Evolutionary conservation across 768 basidiomycete genomes (phyloP).

Genomic region (Dioszegia hungarica): DNA sequence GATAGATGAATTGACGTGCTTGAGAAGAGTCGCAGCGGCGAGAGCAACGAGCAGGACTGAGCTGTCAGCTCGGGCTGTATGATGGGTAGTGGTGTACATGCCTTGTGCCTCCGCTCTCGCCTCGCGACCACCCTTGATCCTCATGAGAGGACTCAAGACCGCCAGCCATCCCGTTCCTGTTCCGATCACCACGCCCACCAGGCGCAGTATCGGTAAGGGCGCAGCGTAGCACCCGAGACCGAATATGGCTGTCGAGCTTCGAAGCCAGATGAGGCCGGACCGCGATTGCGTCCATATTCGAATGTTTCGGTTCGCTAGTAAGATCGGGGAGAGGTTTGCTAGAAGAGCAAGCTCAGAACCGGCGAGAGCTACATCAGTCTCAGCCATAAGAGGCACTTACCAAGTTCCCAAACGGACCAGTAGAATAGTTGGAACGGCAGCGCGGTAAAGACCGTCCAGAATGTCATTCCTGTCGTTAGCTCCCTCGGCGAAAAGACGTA

Average conservation of each 20-base stretch:
- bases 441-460: constrained; percentile 77
- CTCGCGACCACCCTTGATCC: constrained; percentile 43
- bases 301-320: constrained; percentile 56
- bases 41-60: constrained; percentile 66
- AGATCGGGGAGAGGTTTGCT: constrained; percentile 63
- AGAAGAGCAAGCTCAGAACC: constrained; percentile 75
- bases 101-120: constrained; percentile 33
- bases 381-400: constrained; percentile 45
- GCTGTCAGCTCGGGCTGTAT: too few relatives aligned
- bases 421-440: constrained; percentile 79
- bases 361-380: constrained; percentile 53
- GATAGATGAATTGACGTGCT: constrained; percentile 72
- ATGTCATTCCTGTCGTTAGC: constrained; percentile 42
- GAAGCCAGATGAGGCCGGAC: constrained; percentile 55
- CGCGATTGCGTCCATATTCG: constrained; percentile 54
- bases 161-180: constrained; percentile 56
- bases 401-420: constrained; percentile 87
- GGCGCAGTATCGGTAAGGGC: constrained; percentile 49
- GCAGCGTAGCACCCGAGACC: constrained; percentile 56
- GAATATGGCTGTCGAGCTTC: constrained; percentile 53
- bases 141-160: constrained; percentile 58
- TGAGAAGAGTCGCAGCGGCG: constrained; percentile 62
- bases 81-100: too few relatives aligned
- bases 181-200: constrained; percentile 59
- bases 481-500: constrained; percentile 12